Base-by-base conservation (phyloP, 441 rosid species). In the Gossypium gossypioides region DNA sequence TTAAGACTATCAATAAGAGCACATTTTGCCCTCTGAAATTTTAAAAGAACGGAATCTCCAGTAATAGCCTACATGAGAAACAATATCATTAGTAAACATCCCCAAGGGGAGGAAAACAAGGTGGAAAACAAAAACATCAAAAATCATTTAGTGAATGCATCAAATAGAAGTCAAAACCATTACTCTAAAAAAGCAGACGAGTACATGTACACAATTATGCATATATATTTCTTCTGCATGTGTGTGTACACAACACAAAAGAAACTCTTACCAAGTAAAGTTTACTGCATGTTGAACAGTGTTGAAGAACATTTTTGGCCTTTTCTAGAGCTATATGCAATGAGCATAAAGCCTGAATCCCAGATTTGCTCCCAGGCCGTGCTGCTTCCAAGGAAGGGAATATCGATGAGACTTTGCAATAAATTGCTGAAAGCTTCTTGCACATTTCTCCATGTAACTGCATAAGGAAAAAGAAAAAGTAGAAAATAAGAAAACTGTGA, bases 371-470 rank as follows among this genome's bases (percentile, higher is more conserved):
- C 77, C 97, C 78, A 56, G 99, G 99, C 66, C 97, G 83, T 76
- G 97, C 95, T 8, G 87, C 99, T 88, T 96, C 99, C 79, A 96
- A 78, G 1, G 90, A 85, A 1, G 99, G 99, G 74, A 96, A 91
- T 79, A 91, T 78, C 7, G 89, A 81, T 68, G 89, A 66, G 68
- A 90, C 85, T 81, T 91, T 89, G 81, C 97, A 88, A 52, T 88
- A 86, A 77, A 86, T 80, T 74, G 77, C 85, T 18, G 96, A 90
- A 72, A 96, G 86, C 48, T 81, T 84, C 83, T 87, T 93, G 75
- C 95, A 93, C 97, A 96, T 86, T 37, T 81, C 93, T 81, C 97
- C 97, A 84, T 96, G 99, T 78, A 96, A 84, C 99, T 96, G 86
- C 71, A 78, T 29, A 77, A 72, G 68, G 70, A n/a, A 66, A 42